Evolutionary conservation across 2,329 filamentous ascomycete species (phyloP).

Genomic region (Colletotrichum sp.): DNA sequence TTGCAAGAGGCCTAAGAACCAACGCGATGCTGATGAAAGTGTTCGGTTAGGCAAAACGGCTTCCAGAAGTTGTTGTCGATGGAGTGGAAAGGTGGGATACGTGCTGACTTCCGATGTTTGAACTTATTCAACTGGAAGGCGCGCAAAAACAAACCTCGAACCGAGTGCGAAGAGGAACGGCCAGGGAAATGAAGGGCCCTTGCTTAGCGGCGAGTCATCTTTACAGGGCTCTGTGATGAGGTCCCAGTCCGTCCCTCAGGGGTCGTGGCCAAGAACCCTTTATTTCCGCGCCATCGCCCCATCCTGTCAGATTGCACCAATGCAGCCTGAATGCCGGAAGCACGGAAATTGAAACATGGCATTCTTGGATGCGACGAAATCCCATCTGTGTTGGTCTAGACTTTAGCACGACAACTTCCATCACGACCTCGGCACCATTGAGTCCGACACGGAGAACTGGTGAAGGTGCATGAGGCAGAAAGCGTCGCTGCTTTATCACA

Average conservation of each 20-base stretch:
- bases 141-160: not conserved
- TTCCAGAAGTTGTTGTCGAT: rapidly evolving
- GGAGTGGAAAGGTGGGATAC: not conserved
- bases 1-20: not conserved
- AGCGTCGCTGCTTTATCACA: not conserved
- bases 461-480: not conserved
- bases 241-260: not conserved
- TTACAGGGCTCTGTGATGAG: not conserved
- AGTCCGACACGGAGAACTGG: not conserved
- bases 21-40: rapidly evolving
- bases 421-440: not conserved
- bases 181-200: not conserved
- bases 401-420: not conserved
- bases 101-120: not conserved
- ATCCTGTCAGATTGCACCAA: not conserved
- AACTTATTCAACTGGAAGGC: not conserved
- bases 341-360: not conserved
- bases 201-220: not conserved
- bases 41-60: not conserved
- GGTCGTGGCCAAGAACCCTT: not conserved
- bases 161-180: not conserved
- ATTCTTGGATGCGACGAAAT: not conserved
- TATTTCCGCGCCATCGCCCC: not conserved
- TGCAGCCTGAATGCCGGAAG: not conserved
- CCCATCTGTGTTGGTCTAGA: not conserved